Base-by-base conservation (phyloP, 805 yeast genomes). In the Candida ortonii region DNA sequence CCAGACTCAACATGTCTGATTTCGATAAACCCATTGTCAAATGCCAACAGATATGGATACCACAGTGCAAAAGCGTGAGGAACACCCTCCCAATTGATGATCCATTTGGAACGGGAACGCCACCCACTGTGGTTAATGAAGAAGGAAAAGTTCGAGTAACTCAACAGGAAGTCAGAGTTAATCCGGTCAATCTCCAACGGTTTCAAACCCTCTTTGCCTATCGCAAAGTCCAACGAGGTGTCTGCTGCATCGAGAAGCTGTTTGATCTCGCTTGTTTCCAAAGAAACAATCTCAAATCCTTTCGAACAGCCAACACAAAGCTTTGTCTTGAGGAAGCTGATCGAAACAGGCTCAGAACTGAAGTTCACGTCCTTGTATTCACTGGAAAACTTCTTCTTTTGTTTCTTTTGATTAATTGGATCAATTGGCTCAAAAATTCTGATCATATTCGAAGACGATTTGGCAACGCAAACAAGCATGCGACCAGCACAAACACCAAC, bases 171-270 rank as follows among this genome's bases (percentile, higher is more conserved):
- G 63, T 89, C 93, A 35, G 81, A 78, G 39, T 90, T 93, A 38
- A 93, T 78, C 42, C 96, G 75, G 57, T 90, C 94, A 40, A 93
- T 87, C 4, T 94, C 88, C 59, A 88, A 75, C 13, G 98, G 98
- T 52, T 85, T 84, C 41, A 90, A 71, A 2, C 79, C 77, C 58
- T 87, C 95, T 40, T 83, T 70, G 41, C 77, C 84, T 38, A 78
- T 85, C 10, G 93, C 97, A 66, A 93, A 93, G 53, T 93, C 98
- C 34, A 93, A 69, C 13, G 97, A 87, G 0, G 97, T 94, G 55
- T 93, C 98, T 1, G 97, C 98, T n/a, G 96, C 96, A 63, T 93
- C 97, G 50, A 93, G 68, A 33, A 93, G 73, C 7, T 93, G 79
- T 61, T 93, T 97, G 61, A 84, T 87, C 40, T 80, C 84, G 39